Percentiles rank a stretch among this genome's conserved stretches.
phyloP scores from a whole-genome alignment of 306 rosid species.

The Vigna radiata region DNA sequence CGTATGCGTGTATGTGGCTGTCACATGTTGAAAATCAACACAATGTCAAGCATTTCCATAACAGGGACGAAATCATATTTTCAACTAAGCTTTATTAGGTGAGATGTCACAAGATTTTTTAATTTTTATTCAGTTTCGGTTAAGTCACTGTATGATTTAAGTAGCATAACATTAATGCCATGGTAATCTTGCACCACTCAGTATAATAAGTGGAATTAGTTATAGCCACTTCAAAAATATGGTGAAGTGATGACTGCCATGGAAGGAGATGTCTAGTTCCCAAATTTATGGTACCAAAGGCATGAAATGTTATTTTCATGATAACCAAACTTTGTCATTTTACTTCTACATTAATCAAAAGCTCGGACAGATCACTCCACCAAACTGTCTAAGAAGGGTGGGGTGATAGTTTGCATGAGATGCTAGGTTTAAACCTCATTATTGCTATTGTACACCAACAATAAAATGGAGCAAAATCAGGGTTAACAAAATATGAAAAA shows the following conservation, averaged over 20 bases:
- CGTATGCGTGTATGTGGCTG: constrained; percentile 92
- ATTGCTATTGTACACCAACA: background rate
- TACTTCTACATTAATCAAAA: background rate
- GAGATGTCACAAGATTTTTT: background rate
- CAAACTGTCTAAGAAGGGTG: background rate
- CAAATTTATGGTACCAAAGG: background rate
- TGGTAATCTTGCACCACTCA: constrained; percentile 2
- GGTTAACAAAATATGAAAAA: constrained; percentile 15
- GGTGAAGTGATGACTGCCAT: constrained; percentile 7
- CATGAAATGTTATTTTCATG: background rate
- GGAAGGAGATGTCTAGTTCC: background rate
- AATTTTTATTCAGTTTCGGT: constrained; percentile 7
- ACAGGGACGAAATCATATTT: background rate
- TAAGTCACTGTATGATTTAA: background rate
- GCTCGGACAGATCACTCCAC: background rate
- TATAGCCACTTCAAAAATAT: background rate
- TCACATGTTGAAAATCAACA: constrained; percentile 46
- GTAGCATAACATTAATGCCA: constrained; percentile 6
- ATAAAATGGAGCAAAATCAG: background rate
- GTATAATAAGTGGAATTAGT: constrained; percentile 1
- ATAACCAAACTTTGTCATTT: constrained; percentile 7
- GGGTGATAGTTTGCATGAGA: background rate
- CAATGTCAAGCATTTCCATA: background rate
- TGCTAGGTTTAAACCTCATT: background rate
- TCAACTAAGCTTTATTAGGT: background rate